Evolutionary conservation across 1,284 basidiomycete genomes (phyloP).

Genomic region (Leccinum pallidistipes): DNA sequence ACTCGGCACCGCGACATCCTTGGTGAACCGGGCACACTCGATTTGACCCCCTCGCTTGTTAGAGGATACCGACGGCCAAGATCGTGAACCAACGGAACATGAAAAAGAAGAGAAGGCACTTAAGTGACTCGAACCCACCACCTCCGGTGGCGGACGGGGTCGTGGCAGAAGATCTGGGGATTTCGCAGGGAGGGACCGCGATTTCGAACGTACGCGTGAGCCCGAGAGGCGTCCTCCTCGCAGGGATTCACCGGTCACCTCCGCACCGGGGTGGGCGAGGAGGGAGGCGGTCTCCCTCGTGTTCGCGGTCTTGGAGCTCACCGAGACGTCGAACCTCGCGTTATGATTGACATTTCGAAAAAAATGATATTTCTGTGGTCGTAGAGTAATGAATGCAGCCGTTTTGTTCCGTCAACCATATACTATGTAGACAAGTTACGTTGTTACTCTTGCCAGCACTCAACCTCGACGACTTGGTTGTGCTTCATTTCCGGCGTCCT

Average conservation of each 20-base stretch:
- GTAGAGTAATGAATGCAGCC: background rate
- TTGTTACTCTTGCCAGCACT: background rate
- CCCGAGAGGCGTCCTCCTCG: conserved; percentile 38
- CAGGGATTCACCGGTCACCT: conserved; percentile 39
- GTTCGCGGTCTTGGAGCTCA: conserved; percentile 35
- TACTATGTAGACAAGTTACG: background rate
- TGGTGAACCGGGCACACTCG: conserved; percentile 66
- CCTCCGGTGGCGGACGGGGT: conserved; percentile 42
- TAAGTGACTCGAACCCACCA: conserved; percentile 57
- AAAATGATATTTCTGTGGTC: conserved; percentile 1
- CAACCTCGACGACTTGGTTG: background rate
- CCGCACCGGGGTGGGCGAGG: conserved; percentile 44
- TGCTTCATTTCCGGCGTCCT: conserved; percentile 5
- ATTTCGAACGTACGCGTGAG: conserved; percentile 36
- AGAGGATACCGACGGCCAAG: conserved; percentile 48
- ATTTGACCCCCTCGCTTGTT: conserved; percentile 55
- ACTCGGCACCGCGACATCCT: conserved; percentile 74
- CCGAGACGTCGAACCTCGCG: conserved; percentile 34
- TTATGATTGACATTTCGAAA: conserved; percentile 29
- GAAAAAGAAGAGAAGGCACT: conserved; percentile 64
- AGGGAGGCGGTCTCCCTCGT: conserved; percentile 38
- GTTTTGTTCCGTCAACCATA: background rate
- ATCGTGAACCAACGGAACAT: conserved; percentile 40
- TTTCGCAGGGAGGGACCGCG: conserved; percentile 36
- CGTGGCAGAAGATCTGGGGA: conserved; percentile 41